phyloP scores from a whole-genome alignment of 805 yeast genomes.

The Saccharomycopsis sp. region DNA sequence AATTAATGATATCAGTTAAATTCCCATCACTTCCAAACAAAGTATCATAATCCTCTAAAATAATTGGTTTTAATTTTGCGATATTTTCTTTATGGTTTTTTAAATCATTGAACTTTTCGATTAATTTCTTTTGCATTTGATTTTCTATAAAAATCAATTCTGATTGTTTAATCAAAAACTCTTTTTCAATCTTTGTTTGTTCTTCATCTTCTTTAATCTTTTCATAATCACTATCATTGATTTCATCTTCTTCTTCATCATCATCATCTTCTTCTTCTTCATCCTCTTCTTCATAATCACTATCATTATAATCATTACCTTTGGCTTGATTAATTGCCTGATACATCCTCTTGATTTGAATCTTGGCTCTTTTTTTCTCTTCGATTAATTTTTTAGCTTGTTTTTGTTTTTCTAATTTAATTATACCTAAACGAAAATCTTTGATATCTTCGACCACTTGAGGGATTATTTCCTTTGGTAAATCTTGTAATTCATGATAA shows the following conservation, averaged over 20 bases:
- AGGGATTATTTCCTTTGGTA: conserved; percentile 44
- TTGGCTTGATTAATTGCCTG: conserved; percentile 26
- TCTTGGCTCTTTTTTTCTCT: conserved; percentile 40
- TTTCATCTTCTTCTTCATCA: conserved; percentile 20
- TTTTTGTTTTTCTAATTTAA: conserved; percentile 40
- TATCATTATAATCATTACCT: conserved; percentile 19
- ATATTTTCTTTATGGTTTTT: conserved; percentile 29
- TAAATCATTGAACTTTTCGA: conserved; percentile 21
- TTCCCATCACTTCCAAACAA: conserved; percentile 2
- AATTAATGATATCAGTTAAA: not conserved
- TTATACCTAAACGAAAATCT: conserved; percentile 44
- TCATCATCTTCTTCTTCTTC: conserved; percentile 23
- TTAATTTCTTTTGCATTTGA: conserved; percentile 17
- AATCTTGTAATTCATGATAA: conserved; percentile 43
- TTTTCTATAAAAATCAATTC: conserved; percentile 16
- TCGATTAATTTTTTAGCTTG: conserved; percentile 36
- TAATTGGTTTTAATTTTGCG: conserved; percentile 23
- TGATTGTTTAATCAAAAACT: conserved; percentile 19
- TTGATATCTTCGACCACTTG: conserved; percentile 42
- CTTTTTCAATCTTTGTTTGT: conserved; percentile 22
- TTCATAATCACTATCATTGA: conserved; percentile 25
- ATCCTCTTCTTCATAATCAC: conserved; percentile 20
- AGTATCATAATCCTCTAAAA: conserved; percentile 6
- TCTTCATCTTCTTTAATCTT: conserved; percentile 23
- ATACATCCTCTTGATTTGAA: conserved; percentile 35